These are phyloP conservation scores for Polytrichum commune DNA, from an alignment of 225 moss, liverwort and hornwort genomes.

Conservation along the genomic window DNA sequence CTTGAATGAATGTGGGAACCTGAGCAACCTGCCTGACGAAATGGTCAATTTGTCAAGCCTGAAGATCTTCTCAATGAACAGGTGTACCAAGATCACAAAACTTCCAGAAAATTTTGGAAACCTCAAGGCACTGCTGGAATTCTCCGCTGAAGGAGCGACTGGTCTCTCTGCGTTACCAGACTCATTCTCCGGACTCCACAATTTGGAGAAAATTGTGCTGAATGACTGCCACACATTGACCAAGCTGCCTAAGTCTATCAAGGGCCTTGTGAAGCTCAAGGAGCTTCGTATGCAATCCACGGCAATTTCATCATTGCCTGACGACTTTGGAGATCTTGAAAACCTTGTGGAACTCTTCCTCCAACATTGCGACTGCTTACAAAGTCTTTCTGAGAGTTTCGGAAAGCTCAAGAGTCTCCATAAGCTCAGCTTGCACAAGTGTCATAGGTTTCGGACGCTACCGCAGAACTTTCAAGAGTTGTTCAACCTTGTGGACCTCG, in stretches of 20 bases:
- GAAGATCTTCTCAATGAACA: constrained; percentile 23
- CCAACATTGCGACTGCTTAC: not conserved
- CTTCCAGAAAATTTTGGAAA: constrained; percentile 22
- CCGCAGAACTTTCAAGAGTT: not conserved
- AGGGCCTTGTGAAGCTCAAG: constrained; percentile 22
- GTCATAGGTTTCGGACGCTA: not conserved
- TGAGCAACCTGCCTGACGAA: constrained; percentile 13
- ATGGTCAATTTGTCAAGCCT: constrained; percentile 19
- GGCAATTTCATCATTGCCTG: constrained; percentile 9
- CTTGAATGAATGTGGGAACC: constrained; percentile 20
- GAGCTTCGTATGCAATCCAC: not conserved
- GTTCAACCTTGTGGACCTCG: no score
- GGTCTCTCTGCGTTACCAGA: constrained; percentile 23
- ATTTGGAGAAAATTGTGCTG: constrained; percentile 17
- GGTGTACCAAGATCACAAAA: not conserved
- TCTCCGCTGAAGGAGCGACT: constrained; percentile 16
- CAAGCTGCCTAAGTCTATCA: constrained; percentile 21
- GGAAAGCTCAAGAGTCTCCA: not conserved
- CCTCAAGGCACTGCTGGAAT: constrained; percentile 5
- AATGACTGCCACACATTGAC: constrained; percentile 2
- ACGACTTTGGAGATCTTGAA: constrained; percentile 25
- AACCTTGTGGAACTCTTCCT: not conserved
- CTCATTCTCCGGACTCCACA: constrained; percentile 21
- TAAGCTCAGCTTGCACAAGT: not conserved
- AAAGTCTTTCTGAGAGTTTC: not conserved